These are phyloP conservation scores for Mortierella antarctica DNA, from an alignment of 192 early-diverging fungal species.

Conservation along the genomic window DNA sequence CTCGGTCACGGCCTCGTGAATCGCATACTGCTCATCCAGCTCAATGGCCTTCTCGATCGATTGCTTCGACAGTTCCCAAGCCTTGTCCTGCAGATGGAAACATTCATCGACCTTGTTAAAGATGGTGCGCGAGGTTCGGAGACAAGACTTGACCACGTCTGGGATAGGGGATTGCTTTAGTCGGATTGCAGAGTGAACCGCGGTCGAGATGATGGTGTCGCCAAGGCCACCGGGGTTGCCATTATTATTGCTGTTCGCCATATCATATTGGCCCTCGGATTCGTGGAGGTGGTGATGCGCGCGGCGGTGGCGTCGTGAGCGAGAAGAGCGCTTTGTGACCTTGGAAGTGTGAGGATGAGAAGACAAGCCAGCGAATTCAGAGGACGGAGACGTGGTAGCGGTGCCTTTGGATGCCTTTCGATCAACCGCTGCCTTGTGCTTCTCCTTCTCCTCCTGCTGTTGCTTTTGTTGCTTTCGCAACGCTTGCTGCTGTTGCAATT, in stretches of 20 bases:
- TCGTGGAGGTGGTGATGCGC: neutral
- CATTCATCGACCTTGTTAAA: constrained; percentile 60
- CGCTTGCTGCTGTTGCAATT: constrained; percentile 16
- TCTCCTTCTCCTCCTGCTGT: constrained; percentile 15
- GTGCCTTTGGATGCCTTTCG: neutral
- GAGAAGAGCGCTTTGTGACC: constrained; percentile 5
- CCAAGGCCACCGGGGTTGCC: constrained; percentile 10
- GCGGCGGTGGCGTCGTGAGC: constrained; percentile 1
- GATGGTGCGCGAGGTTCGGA: constrained; percentile 42
- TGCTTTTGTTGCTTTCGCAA: constrained; percentile 7
- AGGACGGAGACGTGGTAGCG: neutral
- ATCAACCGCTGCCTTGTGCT: constrained; percentile 4
- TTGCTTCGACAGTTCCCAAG: constrained; percentile 60
- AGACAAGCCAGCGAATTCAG: too few relatives aligned
- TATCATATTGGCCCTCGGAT: neutral
- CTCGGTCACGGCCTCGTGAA: constrained; percentile 63
- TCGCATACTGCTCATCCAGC: constrained; percentile 63
- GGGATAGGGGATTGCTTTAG: constrained; percentile 69
- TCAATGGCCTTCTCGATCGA: constrained; percentile 63
- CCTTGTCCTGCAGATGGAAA: constrained; percentile 59
- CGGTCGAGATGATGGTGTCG: constrained; percentile 56
- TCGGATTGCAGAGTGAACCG: constrained; percentile 58
- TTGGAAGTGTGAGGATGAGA: neutral
- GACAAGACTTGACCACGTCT: constrained; percentile 53
- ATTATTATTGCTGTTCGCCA: neutral